Conservation (phyloP, 108 stramenopile species). For the Skeletonema menzelii region DNA sequence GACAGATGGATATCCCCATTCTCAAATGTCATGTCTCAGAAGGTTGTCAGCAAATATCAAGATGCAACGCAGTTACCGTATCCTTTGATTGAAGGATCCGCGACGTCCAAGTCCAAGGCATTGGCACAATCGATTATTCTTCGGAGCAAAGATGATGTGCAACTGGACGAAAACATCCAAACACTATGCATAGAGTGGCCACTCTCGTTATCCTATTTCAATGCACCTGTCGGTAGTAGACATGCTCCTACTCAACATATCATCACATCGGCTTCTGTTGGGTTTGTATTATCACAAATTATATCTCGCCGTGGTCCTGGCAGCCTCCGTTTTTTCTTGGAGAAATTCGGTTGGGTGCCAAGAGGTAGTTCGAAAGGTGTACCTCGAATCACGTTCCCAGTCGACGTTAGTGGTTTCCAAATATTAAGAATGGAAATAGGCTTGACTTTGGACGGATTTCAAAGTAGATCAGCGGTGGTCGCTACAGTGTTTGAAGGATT, state of each 20-base stretch:
- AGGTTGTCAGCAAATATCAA: not conserved
- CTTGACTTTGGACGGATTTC: conserved; percentile 69
- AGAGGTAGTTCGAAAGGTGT: conserved; percentile 46
- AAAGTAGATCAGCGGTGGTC: conserved; percentile 70
- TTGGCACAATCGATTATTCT: conserved; percentile 52
- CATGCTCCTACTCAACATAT: conserved; percentile 15
- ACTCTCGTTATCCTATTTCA: conserved; percentile 52
- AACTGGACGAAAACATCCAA: conserved; percentile 53
- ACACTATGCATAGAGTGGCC: conserved; percentile 70
- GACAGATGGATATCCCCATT: conserved; percentile 70
- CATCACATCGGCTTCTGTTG: conserved; percentile 65
- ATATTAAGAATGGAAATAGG: conserved; percentile 63
- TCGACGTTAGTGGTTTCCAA: conserved; percentile 79
- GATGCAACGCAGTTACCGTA: conserved; percentile 10
- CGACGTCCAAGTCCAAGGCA: not conserved
- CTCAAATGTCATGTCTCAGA: conserved; percentile 49
- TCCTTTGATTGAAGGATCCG: conserved; percentile 7
- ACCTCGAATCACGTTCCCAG: conserved; percentile 72
- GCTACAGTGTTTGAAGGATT: conserved; percentile 71
- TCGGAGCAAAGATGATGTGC: conserved; percentile 47
- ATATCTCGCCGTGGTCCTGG: conserved; percentile 73
- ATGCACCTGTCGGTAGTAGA: not conserved
- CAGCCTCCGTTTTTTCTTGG: conserved; percentile 60
- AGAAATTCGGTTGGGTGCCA: conserved; percentile 66
- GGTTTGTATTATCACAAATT: conserved; percentile 73